phyloP scores from a whole-genome alignment of 306 rosid species.

The Quercus parvula region DNA sequence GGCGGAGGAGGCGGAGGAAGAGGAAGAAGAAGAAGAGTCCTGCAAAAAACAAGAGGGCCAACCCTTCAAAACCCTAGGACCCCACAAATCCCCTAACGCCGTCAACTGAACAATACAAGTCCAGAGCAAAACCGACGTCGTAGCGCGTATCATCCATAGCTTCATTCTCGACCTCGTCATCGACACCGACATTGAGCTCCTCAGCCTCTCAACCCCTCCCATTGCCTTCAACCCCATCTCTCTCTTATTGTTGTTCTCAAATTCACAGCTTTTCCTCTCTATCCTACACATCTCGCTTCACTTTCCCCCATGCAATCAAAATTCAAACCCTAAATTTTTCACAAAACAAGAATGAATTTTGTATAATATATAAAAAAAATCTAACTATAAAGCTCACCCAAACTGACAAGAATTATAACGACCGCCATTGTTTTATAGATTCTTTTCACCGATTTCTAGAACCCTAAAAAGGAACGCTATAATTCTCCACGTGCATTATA shows the following conservation, averaged over 20 bases:
- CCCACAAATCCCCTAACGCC: constrained; percentile 89
- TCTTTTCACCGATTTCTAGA: neutral
- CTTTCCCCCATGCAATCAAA: constrained; percentile 13
- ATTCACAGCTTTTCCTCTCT: constrained; percentile 37
- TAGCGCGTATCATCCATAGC: constrained; percentile 92
- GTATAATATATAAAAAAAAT: neutral
- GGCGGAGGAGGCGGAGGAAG: no score
- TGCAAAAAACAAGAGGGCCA: constrained; percentile 95
- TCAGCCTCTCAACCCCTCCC: constrained; percentile 57
- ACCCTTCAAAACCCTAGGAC: constrained; percentile 93
- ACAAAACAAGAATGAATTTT: neutral
- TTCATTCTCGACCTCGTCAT: constrained; percentile 66
- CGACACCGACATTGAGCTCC: constrained; percentile 41
- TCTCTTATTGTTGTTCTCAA: constrained; percentile 37
- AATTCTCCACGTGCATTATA: constrained; percentile 19
- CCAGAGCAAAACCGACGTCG: constrained; percentile 85
- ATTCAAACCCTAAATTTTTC: constrained; percentile 9
- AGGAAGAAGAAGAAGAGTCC: constrained; percentile 26
- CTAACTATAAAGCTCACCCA: neutral
- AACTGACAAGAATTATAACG: neutral
- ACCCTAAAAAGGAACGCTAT: neutral
- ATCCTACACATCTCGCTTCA: constrained; percentile 52
- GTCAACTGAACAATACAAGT: constrained; percentile 90
- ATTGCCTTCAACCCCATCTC: constrained; percentile 69
- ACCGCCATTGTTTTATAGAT: neutral